Base-by-base conservation (phyloP, 1,139 yeast genomes). In the Yamadazyma dendronema region DNA sequence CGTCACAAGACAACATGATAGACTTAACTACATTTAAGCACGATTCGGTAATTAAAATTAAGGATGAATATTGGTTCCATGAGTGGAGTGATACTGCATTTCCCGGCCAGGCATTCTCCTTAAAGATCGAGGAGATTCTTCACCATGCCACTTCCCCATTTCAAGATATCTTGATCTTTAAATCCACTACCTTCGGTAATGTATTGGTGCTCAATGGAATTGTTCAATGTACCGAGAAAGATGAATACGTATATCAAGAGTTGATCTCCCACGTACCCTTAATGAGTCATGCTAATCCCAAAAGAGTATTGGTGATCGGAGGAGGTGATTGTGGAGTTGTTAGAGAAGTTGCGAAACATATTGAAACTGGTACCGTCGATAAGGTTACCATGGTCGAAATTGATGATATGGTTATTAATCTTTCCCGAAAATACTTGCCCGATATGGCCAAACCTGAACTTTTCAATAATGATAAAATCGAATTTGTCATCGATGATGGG, bases 261-360 rank as follows among this genome's bases (percentile, higher is more conserved):
- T 81, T 87, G 77, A 87, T 87, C 53, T 72, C 94, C 13, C 94
- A 87, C 56, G 64, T 85, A 38, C 90, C 96, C 10, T 56, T 87
- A 45, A 79, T 81, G 77, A 67, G 84, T 15, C 96, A 87, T 59
- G 79, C 82, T 26, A 58, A 67, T 38, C 96, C 96, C 13, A 75
- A 76, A 55, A 75, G 73, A 41, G 95, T 87, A 14, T 74, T 87
- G 42, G 95, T 87, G 33, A 86, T 87, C 50, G 96, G 96, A 25
- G 96, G 96, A 22, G 96, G 96, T 29, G 96, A 87, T 61, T 95
- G 96, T 49, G 96, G 96, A 43, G 96, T 88, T 14, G 70, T 87
- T 34, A 75, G 96, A 51, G 96, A 87, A 62, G 74, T 86, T 28
- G 77, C 85, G 46, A 88, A 90, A 63, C 97, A 90, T 62, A 55